These are phyloP conservation scores for Entonaema liquescens DNA, from an alignment of 495 filamentous ascomycete genomes.

Conservation along the genomic window DNA sequence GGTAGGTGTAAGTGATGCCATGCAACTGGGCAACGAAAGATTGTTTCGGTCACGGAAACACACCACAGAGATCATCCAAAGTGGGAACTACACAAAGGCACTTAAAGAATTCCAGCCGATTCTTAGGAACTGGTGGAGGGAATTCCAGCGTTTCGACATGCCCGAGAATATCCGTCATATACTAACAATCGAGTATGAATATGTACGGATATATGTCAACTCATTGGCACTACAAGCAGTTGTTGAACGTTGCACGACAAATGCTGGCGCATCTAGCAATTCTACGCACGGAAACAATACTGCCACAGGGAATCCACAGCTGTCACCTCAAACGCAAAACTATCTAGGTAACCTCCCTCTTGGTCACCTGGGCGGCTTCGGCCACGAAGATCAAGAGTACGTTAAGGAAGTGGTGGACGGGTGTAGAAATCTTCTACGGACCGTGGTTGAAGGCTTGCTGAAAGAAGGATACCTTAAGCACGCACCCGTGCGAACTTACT, in stretches of 20 bases:
- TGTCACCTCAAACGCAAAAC: slow-evolving; percentile 66
- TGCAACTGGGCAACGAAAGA: slow-evolving; percentile 84
- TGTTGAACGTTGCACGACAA: slow-evolving; percentile 88
- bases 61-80: slow-evolving; percentile 86
- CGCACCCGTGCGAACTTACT: slow-evolving; percentile 90
- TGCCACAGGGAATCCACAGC: slow-evolving; percentile 53
- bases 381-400: slow-evolving; percentile 73
- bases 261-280: slow-evolving; percentile 60
- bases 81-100: slow-evolving; percentile 77
- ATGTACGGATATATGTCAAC: slow-evolving; percentile 90
- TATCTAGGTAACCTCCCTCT: slow-evolving; percentile 65
- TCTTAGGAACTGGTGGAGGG: slow-evolving; percentile 75
- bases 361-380: slow-evolving; percentile 63
- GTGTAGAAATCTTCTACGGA: slow-evolving; percentile 80
- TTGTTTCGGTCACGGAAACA: slow-evolving; percentile 84
- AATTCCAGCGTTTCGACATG: slow-evolving; percentile 75
- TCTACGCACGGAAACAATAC: slow-evolving; percentile 38
- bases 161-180: slow-evolving; percentile 82
- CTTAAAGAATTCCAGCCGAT: slow-evolving; percentile 84
- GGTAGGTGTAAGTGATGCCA: slow-evolving; percentile 87
- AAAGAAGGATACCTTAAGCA: slow-evolving; percentile 88
- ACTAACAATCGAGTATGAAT: slow-evolving; percentile 88
- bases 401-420: slow-evolving; percentile 89
- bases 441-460: slow-evolving; percentile 83
- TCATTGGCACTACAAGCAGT: slow-evolving; percentile 93